Base-by-base conservation (phyloP, 2,329 filamentous ascomycete genomes). In the Ophiognomonia clavigignenti-juglandacearum region DNA sequence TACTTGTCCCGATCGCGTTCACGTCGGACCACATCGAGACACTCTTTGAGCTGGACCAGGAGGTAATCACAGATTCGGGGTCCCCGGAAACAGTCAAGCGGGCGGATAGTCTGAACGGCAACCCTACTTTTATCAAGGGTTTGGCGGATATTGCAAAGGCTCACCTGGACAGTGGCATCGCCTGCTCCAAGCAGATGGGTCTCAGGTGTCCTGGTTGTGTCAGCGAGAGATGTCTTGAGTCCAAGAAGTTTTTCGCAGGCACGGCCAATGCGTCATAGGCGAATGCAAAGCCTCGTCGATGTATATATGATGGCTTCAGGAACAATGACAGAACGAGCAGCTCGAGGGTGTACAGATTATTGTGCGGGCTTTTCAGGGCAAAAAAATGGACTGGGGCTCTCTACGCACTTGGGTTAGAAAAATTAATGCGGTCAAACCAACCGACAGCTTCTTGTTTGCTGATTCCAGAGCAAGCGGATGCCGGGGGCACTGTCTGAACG, bases 21-120 rank as follows among this genome's bases (percentile, higher is more conserved):
- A 98, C 93, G 0, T 95, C 88, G n/a, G 93, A 98, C 60, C 93
- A 98, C 63, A 98, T 98, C 56, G 93, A 98, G 70, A 98, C 93
- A 0, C 74, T 98, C 1, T 97, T 85, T 64, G 93, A 98, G 66
- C 73, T 98, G 43, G 93, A 98, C 64, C 77, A 88, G 58, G 93
- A 98, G 68, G 89, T 98, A 32, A 97, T 98, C 60, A 86, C 88
- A 48, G 91, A 95, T 66, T 88, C 80, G 1, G 83, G 86, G 13
- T 80, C 87, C 59, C 70, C 80, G 1, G 89, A 91, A 26, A 85
- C 83, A 0, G 83, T 98, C 53, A 96, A 95, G 74, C 80, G 93
- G 48, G 88, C 86, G 1, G 93, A 97, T 64, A 95, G 88, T 61
- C 68, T 98, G 59, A 98, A 98, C 61, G 93, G 88, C 45, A 95